These are phyloP conservation scores for Dunaliella primolecta DNA, from an alignment of 139 green algal genomes.

Conservation along the genomic window DNA sequence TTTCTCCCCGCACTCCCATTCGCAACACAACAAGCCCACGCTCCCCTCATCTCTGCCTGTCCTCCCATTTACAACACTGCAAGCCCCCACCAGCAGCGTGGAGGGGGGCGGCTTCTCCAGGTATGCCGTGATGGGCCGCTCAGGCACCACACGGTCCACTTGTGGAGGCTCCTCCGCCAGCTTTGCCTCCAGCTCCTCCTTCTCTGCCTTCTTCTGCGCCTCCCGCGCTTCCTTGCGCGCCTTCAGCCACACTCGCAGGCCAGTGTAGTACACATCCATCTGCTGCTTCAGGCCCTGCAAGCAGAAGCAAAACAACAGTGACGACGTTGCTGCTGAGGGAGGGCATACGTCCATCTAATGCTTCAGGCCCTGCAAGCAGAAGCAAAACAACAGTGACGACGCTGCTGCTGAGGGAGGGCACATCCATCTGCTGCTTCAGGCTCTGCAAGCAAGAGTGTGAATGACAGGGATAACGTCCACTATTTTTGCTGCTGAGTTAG, in stretches of 20 bases:
- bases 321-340: too few species aligned
- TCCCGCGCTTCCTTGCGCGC: neutral
- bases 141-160: neutral
- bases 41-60: too few species aligned
- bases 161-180: neutral
- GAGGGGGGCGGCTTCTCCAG: neutral
- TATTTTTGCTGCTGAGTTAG: too few species aligned
- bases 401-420: too few species aligned
- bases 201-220: neutral
- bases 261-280: slow-evolving; percentile 7
- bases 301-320: too few species aligned
- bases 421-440: slow-evolving; percentile 1
- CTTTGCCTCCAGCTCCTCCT: neutral
- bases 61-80: too few species aligned
- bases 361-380: neutral
- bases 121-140: neutral
- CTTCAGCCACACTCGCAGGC: neutral
- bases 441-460: too few species aligned
- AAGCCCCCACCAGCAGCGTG: neutral
- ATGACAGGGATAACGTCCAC: too few species aligned
- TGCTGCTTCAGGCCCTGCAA: neutral
- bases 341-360: slow-evolving; percentile 5
- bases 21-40: too few species aligned
- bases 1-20: too few species aligned
- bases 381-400: too few species aligned